Percentiles rank a stretch among this genome's conserved stretches.
These are phyloP conservation scores for Pseudopyrenochaeta lycopersici DNA, from an alignment of 2,329 filamentous ascomycete genomes.

Conservation along the genomic window DNA sequence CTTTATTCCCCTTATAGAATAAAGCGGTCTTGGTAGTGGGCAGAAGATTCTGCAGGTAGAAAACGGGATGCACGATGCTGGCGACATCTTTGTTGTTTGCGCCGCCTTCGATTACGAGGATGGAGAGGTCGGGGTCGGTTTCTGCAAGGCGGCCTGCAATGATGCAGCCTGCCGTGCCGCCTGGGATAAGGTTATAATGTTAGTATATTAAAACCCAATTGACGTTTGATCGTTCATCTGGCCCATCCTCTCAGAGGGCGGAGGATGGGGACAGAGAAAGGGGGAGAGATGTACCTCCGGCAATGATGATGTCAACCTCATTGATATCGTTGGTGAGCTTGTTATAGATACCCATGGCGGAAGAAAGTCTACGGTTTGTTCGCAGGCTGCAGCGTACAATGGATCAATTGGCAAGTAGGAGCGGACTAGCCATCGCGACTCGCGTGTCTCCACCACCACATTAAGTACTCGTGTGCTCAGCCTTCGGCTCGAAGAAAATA, in stretches of 20 bases:
- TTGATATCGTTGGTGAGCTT: constrained; percentile 50
- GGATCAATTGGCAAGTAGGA: no score
- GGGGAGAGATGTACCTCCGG: constrained; percentile 50
- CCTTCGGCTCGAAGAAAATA: no score
- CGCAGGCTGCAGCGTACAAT: no score
- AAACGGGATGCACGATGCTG: constrained; percentile 60
- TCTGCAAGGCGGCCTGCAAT: constrained; percentile 56
- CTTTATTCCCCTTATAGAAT: constrained; percentile 62
- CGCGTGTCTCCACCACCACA: no score
- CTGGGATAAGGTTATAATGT: constrained; percentile 4
- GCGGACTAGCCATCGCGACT: no score
- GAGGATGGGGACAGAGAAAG: no score
- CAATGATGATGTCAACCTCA: constrained; percentile 63
- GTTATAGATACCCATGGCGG: constrained; percentile 39
- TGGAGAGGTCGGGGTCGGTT: constrained; percentile 35
- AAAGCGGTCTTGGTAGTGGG: constrained; percentile 60
- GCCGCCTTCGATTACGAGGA: constrained; percentile 63
- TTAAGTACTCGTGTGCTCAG: no score
- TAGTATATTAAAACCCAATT: no score
- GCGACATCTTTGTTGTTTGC: constrained; percentile 62
- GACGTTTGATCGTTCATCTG: no score
- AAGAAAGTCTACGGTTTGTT: no score
- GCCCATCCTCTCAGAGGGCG: no score
- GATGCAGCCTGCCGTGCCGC: constrained; percentile 55
- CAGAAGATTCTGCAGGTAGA: constrained; percentile 59